Conservation (phyloP, 257 asterid genomes). For the Jasminum sambac region DNA sequence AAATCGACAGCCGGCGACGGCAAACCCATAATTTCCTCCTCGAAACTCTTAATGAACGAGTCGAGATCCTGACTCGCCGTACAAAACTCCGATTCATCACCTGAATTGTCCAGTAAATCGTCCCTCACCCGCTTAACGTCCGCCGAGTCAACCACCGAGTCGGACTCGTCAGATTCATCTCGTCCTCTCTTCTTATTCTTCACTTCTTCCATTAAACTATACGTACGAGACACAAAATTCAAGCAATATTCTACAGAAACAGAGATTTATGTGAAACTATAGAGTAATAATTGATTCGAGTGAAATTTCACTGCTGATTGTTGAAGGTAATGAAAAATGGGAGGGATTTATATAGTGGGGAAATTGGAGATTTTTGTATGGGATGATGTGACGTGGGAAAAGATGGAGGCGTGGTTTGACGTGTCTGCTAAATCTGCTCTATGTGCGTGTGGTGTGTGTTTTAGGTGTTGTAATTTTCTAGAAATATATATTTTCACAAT, state of each 20-base stretch:
- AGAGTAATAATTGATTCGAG: not conserved
- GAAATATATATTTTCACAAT: not conserved
- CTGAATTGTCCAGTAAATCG: slow-evolving; percentile 51
- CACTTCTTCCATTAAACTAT: slow-evolving; percentile 41
- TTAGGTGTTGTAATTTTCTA: slow-evolving; percentile 4
- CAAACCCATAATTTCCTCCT: slow-evolving; percentile 59
- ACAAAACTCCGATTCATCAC: slow-evolving; percentile 40
- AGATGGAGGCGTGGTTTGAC: slow-evolving; percentile 25
- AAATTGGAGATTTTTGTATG: not conserved
- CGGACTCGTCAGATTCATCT: slow-evolving; percentile 39
- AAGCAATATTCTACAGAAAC: not conserved
- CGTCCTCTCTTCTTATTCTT: slow-evolving; percentile 50
- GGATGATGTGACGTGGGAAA: slow-evolving; percentile 41
- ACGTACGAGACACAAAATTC: too few relatives aligned
- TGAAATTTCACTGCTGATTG: not conserved
- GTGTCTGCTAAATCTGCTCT: slow-evolving; percentile 40
- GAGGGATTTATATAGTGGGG: slow-evolving; percentile 38
- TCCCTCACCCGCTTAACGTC: slow-evolving; percentile 73
- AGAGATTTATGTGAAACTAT: not conserved
- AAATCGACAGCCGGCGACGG: slow-evolving; percentile 32
- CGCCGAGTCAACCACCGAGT: slow-evolving; percentile 44
- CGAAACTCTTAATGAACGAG: slow-evolving; percentile 81
- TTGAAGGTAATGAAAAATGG: not conserved
- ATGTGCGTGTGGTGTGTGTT: slow-evolving; percentile 24
- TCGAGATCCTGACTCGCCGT: slow-evolving; percentile 54